phyloP scores from a whole-genome alignment of 768 basidiomycete species.

The Lactifluus volemus region DNA sequence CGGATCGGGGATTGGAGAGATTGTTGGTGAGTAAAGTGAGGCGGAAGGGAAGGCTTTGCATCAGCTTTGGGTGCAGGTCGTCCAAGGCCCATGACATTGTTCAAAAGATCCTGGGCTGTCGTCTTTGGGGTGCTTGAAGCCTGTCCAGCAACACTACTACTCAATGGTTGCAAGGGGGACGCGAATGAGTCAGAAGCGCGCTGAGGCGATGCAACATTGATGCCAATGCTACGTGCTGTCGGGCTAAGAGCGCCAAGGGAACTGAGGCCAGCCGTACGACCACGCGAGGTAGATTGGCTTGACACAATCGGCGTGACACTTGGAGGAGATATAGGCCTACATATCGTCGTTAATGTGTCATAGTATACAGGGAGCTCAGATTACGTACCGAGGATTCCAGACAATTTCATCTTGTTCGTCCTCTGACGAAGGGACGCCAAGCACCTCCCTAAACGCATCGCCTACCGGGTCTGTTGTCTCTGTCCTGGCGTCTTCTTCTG shows the following conservation, averaged over 20 bases:
- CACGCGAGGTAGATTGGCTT: constrained; percentile 5
- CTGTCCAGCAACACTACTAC: neutral
- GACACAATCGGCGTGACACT: constrained; percentile 6
- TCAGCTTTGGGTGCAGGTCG: constrained; percentile 21
- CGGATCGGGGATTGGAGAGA: constrained; percentile 7
- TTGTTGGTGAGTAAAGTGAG: constrained; percentile 8
- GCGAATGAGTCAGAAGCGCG: constrained; percentile 20
- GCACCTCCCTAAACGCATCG: constrained; percentile 49
- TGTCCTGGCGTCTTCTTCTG: constrained; percentile 49
- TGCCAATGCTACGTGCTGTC: neutral
- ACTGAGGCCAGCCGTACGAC: constrained; percentile 4
- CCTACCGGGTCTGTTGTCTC: constrained; percentile 69
- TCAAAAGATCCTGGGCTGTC: constrained; percentile 62
- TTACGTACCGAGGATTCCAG: constrained; percentile 52
- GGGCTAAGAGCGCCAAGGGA: constrained; percentile 14
- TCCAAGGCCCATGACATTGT: constrained; percentile 39
- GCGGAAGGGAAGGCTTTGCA: constrained; percentile 9
- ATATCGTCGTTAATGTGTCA: neutral
- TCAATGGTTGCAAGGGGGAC: constrained; percentile 17
- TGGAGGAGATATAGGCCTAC: constrained; percentile 10
- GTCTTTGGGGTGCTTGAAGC: constrained; percentile 27
- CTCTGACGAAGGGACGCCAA: constrained; percentile 33
- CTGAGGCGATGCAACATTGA: constrained; percentile 27
- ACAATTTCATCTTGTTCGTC: constrained; percentile 71
- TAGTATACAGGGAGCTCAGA: neutral